Conservation (phyloP, 2,329 filamentous ascomycete genomes). For the Aureobasidium pullulans region DNA sequence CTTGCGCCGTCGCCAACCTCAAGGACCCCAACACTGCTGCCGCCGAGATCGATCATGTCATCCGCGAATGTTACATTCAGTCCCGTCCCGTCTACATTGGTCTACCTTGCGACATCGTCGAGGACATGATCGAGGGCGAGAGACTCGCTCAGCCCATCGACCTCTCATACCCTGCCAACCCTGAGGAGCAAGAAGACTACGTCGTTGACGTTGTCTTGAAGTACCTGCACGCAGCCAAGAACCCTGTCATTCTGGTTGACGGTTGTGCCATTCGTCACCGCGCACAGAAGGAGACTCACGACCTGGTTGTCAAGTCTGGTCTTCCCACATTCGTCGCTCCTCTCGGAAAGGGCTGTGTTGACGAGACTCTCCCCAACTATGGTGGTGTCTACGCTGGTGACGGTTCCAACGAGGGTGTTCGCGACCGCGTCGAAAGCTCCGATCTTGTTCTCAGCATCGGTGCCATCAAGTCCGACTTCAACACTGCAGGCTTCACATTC, state of each 20-base stretch:
- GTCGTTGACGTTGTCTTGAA: constrained; percentile 72
- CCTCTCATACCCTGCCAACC: constrained; percentile 56
- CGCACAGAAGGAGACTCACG: constrained; percentile 61
- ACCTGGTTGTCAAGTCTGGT: constrained; percentile 64
- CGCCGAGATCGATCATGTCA: constrained; percentile 67
- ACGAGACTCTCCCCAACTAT: constrained; percentile 68
- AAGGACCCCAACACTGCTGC: constrained; percentile 64
- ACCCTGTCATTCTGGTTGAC: constrained; percentile 73
- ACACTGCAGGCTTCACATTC: constrained; percentile 26
- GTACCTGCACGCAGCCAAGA: constrained; percentile 64
- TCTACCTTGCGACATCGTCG: constrained; percentile 75
- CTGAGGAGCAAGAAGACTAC: constrained; percentile 66
- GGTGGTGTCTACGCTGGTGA: constrained; percentile 48
- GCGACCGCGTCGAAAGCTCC: constrained; percentile 18
- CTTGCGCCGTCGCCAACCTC: constrained; percentile 63
- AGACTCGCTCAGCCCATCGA: constrained; percentile 63
- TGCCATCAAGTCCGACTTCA: constrained; percentile 21
- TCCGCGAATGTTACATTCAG: constrained; percentile 65
- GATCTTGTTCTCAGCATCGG: constrained; percentile 20
- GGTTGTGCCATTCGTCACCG: constrained; percentile 77
- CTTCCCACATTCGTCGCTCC: constrained; percentile 81
- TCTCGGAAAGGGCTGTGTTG: constrained; percentile 80
- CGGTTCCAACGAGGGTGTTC: constrained; percentile 18
- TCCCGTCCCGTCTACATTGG: constrained; percentile 79
- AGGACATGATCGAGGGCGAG: constrained; percentile 67